Conservation (phyloP, 345 rosid species). For the Durio zibethinus region DNA sequence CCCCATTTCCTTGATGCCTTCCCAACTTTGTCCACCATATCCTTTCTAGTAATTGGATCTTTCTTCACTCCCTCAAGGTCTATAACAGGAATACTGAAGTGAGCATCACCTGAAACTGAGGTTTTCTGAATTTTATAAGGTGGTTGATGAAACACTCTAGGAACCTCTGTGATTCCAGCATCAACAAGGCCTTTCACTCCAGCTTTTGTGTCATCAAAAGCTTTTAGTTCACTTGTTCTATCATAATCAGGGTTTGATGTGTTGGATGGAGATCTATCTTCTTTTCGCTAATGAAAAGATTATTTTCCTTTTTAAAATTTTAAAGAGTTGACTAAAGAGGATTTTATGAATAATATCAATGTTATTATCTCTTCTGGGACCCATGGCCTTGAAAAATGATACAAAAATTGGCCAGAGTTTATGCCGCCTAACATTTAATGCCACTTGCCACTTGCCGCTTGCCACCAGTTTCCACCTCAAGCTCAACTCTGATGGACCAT, state of each 20-base stretch:
- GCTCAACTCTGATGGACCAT: neutral
- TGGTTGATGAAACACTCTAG: conserved; percentile 30
- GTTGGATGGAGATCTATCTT: neutral
- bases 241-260: neutral
- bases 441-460: too few relatives aligned
- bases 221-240: conserved; percentile 16
- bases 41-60: conserved; percentile 11
- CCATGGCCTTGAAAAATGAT: neutral
- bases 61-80: conserved; percentile 23
- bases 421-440: neutral
- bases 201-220: conserved; percentile 27
- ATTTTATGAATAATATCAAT: neutral
- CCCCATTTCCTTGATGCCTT: conserved; percentile 38
- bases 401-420: neutral
- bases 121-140: neutral
- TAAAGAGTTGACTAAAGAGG: neutral
- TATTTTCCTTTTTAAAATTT: neutral
- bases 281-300: neutral
- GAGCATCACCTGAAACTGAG: neutral
- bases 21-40: conserved; percentile 23
- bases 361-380: neutral
- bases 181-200: conserved; percentile 24
- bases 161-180: conserved; percentile 18
- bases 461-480: neutral
- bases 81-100: conserved; percentile 30